A percentile compares a stretch with the other conserved stretches of the same genome.
Evolutionary conservation across 345 rosid species (phyloP).

Genomic region (Eucalyptus urophylla): DNA sequence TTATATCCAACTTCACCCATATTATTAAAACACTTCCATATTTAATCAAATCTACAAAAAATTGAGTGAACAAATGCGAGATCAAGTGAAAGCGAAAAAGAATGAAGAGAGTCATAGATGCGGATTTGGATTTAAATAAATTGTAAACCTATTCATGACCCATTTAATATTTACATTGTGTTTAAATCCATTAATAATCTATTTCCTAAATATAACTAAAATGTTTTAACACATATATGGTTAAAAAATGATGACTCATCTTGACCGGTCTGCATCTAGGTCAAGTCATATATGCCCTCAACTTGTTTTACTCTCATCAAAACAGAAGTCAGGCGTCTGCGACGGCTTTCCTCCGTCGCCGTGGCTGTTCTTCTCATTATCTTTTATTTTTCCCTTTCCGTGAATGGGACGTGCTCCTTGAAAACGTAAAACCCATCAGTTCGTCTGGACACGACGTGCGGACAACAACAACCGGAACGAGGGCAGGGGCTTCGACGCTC

Average conservation of each 20-base stretch:
- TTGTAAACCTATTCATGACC: fast-evolving
- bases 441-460: not conserved
- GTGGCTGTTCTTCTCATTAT: not conserved
- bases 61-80: fast-evolving
- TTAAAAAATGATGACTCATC: no score
- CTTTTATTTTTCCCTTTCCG: not conserved
- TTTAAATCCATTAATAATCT: fast-evolving
- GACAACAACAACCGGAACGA: not conserved
- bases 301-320: not conserved
- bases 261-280: no score
- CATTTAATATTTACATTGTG: fast-evolving
- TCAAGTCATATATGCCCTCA: not conserved
- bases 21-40: fast-evolving
- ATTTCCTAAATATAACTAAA: no score
- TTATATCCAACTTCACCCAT: fast-evolving
- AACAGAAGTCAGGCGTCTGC: not conserved
- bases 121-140: fast-evolving
- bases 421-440: not conserved
- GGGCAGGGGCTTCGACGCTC: not conserved
- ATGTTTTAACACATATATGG: fast-evolving
- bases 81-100: not conserved
- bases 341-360: not conserved
- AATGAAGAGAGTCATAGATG: no score
- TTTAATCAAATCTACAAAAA: no score
- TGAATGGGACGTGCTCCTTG: not conserved